These are phyloP conservation scores for Fusarium gaditjirri DNA, from an alignment of 2,329 filamentous ascomycete genomes.

Conservation along the genomic window DNA sequence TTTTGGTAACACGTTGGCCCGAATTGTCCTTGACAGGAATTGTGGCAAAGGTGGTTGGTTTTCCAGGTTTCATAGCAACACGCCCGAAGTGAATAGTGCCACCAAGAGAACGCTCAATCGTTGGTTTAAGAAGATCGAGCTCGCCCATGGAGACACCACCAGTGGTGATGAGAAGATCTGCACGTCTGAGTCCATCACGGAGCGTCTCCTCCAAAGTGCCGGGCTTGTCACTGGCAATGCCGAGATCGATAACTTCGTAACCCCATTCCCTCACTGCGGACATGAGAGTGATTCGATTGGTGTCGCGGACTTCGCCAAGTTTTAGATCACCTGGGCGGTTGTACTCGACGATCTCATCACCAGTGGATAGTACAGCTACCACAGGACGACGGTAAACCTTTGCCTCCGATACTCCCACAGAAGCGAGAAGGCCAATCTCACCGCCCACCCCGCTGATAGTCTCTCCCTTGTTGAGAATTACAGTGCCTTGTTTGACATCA, in stretches of 20 bases:
- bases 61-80: conserved; percentile 97
- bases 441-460: conserved; percentile 88
- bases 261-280: conserved; percentile 79
- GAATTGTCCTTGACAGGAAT: conserved; percentile 73
- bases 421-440: conserved; percentile 89
- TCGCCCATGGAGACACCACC: conserved; percentile 99
- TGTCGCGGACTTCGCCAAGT: conserved; percentile 90
- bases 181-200: conserved; percentile 76
- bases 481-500: conserved; percentile 76
- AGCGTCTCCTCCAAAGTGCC: conserved; percentile 81
- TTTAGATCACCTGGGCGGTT: conserved; percentile 69
- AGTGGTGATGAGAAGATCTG: conserved; percentile 88
- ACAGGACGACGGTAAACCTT: conserved; percentile 79
- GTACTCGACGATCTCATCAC: conserved; percentile 90
- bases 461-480: conserved; percentile 81
- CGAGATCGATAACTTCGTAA: conserved; percentile 84
- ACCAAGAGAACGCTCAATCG: conserved; percentile 87
- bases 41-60: conserved; percentile 96
- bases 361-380: conserved; percentile 90
- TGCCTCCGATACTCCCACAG: conserved; percentile 79
- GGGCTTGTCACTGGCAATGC: conserved; percentile 81
- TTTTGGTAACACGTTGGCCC: conserved; percentile 69
- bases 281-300: conserved; percentile 88
- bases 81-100: conserved; percentile 97
- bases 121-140: conserved; percentile 94